Conservation (phyloP, 768 basidiomycete species). For the Boletellus ananas region DNA sequence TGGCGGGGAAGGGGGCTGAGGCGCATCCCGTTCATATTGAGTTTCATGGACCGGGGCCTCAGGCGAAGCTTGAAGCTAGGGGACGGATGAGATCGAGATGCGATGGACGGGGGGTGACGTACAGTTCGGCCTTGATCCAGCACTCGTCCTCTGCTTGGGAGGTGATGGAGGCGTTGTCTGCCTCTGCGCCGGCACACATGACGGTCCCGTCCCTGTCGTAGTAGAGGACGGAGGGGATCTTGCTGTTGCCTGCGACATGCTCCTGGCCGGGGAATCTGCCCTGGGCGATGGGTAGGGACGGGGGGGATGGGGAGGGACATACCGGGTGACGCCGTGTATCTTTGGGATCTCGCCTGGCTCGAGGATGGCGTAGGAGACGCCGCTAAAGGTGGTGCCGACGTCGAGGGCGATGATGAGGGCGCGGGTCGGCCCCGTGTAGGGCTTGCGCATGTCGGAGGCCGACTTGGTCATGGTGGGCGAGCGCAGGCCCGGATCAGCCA, state of each 20-base stretch:
- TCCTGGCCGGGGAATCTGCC: conserved; percentile 78
- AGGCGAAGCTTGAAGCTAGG: conserved; percentile 76
- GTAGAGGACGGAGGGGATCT: conserved; percentile 76
- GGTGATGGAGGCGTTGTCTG: conserved; percentile 53
- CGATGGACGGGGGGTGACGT: conserved; percentile 26
- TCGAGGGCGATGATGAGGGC: conserved; percentile 77
- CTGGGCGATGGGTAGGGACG: conserved; percentile 14
- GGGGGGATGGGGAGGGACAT: conserved; percentile 10
- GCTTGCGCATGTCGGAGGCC: conserved; percentile 64
- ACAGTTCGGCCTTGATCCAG: conserved; percentile 78
- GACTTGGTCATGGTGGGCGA: conserved; percentile 42
- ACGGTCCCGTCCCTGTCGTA: conserved; percentile 64
- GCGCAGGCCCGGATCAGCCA: too few species aligned
- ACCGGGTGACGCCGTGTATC: conserved; percentile 80
- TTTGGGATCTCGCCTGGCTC: conserved; percentile 79
- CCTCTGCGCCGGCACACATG: conserved; percentile 75
- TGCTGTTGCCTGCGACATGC: conserved; percentile 80
- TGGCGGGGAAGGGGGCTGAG: conserved; percentile 62
- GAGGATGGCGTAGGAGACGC: conserved; percentile 79
- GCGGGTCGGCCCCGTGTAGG: conserved; percentile 59
- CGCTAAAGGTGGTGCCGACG: conserved; percentile 80
- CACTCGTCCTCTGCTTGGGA: conserved; percentile 73
- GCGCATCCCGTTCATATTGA: conserved; percentile 83
- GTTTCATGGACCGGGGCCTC: conserved; percentile 71
- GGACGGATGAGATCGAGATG: background rate